Evolutionary conservation across 306 rosid species (phyloP), one percentile per base, ranked within the genome.

Genomic region (Datisca glomerata): DNA sequence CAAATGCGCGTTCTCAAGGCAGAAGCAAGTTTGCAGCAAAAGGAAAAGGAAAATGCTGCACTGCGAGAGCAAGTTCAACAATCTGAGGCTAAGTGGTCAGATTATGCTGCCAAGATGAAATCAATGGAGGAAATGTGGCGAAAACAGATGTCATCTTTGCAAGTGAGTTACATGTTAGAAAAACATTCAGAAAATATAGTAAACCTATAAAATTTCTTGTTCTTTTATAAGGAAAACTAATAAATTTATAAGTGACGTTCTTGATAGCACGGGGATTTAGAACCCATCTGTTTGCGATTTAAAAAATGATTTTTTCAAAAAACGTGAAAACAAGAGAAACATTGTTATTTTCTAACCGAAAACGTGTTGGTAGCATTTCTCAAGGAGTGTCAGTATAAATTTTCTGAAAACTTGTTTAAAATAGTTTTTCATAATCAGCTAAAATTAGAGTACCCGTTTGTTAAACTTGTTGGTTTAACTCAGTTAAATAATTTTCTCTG

Each of bases 111-210:
- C 21, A 91, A 67, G 86, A 84, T 91, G 98, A 84, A 78, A 66
- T 59, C 92, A 43, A 80, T 80, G 98, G 96, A 91, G 72, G 94
- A 91, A 8, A 61, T 61, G 72, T 91, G 96, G 96, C 94, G 80
- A 71, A 80, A 64, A 61, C 96, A 91, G 70, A 91, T 80, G 98
- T 42, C 68, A 22, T 91, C 98, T 60, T 73, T 91, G 84, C 98
- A 91, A 51, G 98, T 91, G 67, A 64, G 92, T 73, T 60, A n/a
- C 12, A 8, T 29, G 92, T 73, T 60, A n/a, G 8, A 8, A 8
- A 9, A 29, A 8, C 35, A 1, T 29, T n/a, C 35, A 29, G 8
- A 29, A 29, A 29, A 10, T 31, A 12, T 8, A 28, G 33, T 28
- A 12, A 28, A 12, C 7, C 11, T 1, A 28, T 6, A 12, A 28